A percentile compares a stretch with the other conserved stretches of the same genome.
These are phyloP conservation scores for Clitoria ternatea DNA, from an alignment of 306 rosid species.

Conservation along the genomic window DNA sequence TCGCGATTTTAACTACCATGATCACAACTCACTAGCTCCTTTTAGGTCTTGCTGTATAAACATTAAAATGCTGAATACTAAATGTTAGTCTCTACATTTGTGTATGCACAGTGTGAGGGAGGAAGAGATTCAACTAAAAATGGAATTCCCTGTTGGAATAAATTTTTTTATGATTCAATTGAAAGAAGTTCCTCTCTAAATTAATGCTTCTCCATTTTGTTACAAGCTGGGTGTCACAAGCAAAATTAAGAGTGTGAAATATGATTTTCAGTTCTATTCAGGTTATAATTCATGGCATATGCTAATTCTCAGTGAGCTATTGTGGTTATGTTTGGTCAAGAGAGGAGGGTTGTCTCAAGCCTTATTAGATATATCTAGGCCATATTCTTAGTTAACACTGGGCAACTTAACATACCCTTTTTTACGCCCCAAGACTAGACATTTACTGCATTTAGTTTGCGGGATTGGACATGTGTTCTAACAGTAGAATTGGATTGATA, in stretches of 20 bases:
- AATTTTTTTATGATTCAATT: background rate
- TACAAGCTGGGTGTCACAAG: background rate
- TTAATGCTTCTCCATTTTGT: background rate
- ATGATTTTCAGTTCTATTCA: conserved; percentile 12
- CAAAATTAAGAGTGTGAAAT: background rate
- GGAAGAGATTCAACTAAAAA: background rate
- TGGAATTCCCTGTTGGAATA: background rate
- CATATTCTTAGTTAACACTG: no score
- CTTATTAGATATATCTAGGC: no score
- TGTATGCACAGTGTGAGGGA: background rate
- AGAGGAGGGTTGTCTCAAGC: no score
- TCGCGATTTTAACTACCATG: no score
- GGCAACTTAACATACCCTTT: no score
- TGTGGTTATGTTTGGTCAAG: conserved; percentile 15
- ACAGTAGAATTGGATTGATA: no score
- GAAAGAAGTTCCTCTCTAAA: background rate
- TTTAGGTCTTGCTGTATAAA: background rate
- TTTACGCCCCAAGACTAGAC: no score
- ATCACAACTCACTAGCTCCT: no score
- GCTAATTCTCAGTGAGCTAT: background rate
- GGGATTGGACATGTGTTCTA: no score
- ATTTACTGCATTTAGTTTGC: no score
- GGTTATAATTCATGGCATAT: background rate
- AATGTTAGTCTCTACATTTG: background rate
- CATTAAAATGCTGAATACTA: background rate